phyloP scores from a whole-genome alignment of 352 stramenopile species.

The Elongisporangium undulatum region DNA sequence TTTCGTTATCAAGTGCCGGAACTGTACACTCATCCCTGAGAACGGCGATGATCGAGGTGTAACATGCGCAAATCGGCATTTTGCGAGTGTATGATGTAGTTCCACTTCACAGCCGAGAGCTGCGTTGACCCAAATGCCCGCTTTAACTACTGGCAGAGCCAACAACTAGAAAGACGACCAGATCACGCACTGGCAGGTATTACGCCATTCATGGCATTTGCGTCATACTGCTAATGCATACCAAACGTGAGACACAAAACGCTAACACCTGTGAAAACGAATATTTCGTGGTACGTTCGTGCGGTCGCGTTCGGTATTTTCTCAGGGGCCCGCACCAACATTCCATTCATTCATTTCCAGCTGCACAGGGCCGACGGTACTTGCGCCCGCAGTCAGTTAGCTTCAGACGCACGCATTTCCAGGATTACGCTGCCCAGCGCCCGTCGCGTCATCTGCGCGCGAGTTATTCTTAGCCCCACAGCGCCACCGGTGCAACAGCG shows the following conservation, averaged over 20 bases:
- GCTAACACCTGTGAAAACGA: background rate
- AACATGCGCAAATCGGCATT: too few species aligned
- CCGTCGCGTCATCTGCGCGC: background rate
- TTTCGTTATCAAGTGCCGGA: background rate
- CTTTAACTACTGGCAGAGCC: too few species aligned
- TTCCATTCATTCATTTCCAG: too few species aligned
- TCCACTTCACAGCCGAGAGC: too few species aligned
- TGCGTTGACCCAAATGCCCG: too few species aligned
- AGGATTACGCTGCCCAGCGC: background rate
- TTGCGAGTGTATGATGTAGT: too few species aligned
- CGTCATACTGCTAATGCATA: background rate
- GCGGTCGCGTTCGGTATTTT: background rate
- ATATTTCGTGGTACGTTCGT: background rate
- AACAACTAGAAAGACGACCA: too few species aligned
- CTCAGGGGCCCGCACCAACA: background rate
- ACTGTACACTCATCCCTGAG: background rate
- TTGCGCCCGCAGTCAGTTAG: background rate
- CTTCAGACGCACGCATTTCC: background rate
- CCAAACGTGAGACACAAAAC: background rate
- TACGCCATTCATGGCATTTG: too few species aligned
- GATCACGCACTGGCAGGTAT: too few species aligned
- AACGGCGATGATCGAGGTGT: background rate
- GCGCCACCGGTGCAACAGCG: background rate
- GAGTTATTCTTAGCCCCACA: background rate
- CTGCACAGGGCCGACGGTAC: background rate